Percentiles rank a stretch among this genome's conserved stretches.
Conservation (phyloP, 1,284 basidiomycete genomes). For the Cutaneotrichosporon mucoides region DNA sequence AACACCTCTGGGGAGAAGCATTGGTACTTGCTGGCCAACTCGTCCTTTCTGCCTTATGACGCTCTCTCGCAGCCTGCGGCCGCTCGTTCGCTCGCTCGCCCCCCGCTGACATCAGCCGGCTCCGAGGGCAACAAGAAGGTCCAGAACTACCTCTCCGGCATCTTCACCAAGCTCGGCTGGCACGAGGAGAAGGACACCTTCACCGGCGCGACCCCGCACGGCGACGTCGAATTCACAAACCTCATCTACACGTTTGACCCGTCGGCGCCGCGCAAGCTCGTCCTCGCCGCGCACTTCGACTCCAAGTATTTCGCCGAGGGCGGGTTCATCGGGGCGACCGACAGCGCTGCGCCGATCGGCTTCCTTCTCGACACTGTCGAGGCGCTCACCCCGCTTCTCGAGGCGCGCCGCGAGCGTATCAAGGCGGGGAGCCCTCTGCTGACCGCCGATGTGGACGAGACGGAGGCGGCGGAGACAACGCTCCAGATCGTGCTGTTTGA, state of each 20-base stretch:
- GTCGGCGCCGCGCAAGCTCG: conserved; percentile 69
- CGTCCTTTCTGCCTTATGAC: too few relatives aligned
- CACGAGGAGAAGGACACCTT: conserved; percentile 68
- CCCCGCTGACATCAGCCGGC: conserved; percentile 33
- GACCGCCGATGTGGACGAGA: conserved; percentile 56
- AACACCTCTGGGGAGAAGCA: too few relatives aligned
- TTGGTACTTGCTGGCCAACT: too few relatives aligned
- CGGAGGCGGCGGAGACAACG: conserved; percentile 73
- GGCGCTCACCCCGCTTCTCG: conserved; percentile 66
- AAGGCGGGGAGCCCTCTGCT: conserved; percentile 48
- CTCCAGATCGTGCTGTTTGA: conserved; percentile 97
- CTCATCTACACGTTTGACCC: conserved; percentile 92
- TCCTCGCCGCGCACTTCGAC: conserved; percentile 93
- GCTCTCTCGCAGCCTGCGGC: too few relatives aligned
- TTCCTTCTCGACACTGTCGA: conserved; percentile 88
- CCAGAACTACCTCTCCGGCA: conserved; percentile 67
- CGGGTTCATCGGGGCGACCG: conserved; percentile 91
- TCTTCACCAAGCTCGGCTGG: conserved; percentile 71
- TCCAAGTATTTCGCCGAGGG: conserved; percentile 74
- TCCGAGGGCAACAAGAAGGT: conserved; percentile 60
- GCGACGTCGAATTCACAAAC: conserved; percentile 77
- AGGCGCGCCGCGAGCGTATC: conserved; percentile 58
- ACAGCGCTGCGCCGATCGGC: conserved; percentile 93
- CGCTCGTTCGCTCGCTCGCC: too few relatives aligned
- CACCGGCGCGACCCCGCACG: conserved; percentile 73